phyloP scores from a whole-genome alignment of 2,329 filamentous ascomycete genomes.

The Colletotrichum falcatum region DNA sequence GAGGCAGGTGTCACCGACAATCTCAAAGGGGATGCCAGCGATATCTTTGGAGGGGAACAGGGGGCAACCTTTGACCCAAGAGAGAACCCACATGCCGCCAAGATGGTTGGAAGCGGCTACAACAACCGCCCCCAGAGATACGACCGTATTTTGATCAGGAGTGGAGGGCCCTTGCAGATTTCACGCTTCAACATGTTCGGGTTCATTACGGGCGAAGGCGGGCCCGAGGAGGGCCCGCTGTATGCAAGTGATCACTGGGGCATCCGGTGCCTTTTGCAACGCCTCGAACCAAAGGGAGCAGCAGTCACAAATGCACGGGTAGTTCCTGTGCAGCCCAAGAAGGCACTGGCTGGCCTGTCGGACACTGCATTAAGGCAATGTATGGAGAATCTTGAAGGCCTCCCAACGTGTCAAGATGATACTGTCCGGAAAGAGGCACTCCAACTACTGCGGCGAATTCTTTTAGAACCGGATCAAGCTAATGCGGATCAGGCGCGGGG shows the following conservation, averaged over 20 bases:
- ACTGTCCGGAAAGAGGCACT: conserved; percentile 58
- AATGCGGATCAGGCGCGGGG: conserved; percentile 19
- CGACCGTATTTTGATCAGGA: conserved; percentile 70
- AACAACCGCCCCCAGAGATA: conserved; percentile 73
- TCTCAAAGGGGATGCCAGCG: conserved; percentile 45
- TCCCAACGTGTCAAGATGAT: conserved; percentile 62
- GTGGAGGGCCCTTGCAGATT: conserved; percentile 53
- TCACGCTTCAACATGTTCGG: conserved; percentile 70
- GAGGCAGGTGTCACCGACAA: conserved; percentile 56
- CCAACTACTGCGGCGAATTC: conserved; percentile 55
- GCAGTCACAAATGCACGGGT: conserved; percentile 34
- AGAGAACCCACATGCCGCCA: conserved; percentile 66
- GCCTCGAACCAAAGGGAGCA: background rate
- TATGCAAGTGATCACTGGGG: conserved; percentile 71
- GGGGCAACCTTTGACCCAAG: conserved; percentile 74
- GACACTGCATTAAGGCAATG: conserved; percentile 52
- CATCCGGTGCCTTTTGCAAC: conserved; percentile 58
- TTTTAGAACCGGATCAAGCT: conserved; percentile 51
- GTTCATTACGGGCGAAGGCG: conserved; percentile 48
- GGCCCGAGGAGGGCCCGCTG: conserved; percentile 27
- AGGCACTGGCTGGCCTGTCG: conserved; percentile 48
- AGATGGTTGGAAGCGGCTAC: conserved; percentile 58
- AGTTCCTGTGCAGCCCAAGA: conserved; percentile 50
- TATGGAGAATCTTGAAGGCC: conserved; percentile 53
- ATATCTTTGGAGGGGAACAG: conserved; percentile 68